Evolutionary conservation across 352 stramenopile species (phyloP).

Genomic region (Globisporangium apiculatum): DNA sequence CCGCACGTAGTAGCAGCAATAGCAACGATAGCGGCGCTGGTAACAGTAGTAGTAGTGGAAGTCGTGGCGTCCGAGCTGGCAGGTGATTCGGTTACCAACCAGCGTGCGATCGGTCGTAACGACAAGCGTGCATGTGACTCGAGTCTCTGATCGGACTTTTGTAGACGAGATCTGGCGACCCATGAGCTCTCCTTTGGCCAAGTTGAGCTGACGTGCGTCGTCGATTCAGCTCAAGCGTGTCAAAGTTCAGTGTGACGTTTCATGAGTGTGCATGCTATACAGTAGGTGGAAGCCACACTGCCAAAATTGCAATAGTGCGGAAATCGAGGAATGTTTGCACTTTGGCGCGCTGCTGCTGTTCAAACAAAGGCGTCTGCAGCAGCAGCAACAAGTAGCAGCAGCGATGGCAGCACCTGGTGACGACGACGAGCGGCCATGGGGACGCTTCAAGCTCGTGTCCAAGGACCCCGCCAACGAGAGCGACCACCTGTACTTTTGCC

Average conservation of each 20-base stretch:
- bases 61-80: neutral
- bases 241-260: neutral
- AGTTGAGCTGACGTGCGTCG: too few relatives aligned
- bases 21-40: too few relatives aligned
- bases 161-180: too few relatives aligned
- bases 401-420: neutral
- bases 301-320: neutral
- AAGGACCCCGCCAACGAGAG: conserved; percentile 39
- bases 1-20: too few relatives aligned
- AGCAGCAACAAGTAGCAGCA: neutral
- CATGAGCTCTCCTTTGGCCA: too few relatives aligned
- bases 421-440: conserved; percentile 28
- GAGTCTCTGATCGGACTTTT: too few relatives aligned
- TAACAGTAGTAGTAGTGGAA: neutral
- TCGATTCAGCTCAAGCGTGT: neutral
- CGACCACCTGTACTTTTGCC: conserved; percentile 60
- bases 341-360: neutral
- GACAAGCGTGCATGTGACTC: too few relatives aligned
- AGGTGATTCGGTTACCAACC: too few relatives aligned
- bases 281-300: neutral
- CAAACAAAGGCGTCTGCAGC: neutral
- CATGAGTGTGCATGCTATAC: too few relatives aligned
- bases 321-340: neutral
- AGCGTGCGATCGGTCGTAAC: too few relatives aligned
- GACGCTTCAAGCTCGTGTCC: conserved; percentile 54